Evolutionary conservation across 352 stramenopile genomes (phyloP).

Genomic region (Plasmopara halstedii): DNA sequence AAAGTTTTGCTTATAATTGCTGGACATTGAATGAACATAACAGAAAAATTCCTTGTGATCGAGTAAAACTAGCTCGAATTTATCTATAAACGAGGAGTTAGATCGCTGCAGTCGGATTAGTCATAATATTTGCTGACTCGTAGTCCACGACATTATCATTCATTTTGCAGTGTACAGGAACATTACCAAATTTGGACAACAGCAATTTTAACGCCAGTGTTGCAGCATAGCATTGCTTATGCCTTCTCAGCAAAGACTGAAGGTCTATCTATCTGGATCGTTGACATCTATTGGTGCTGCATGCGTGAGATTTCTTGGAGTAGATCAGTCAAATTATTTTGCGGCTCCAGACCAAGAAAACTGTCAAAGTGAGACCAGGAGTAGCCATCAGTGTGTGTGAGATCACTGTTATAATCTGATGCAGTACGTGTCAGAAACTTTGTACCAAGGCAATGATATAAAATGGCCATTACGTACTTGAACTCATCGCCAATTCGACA

Average conservation of each 20-base stretch:
- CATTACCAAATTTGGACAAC: too few relatives aligned
- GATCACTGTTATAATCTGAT: conserved; percentile 27
- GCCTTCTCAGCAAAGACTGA: neutral
- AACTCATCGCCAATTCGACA: conserved; percentile 44
- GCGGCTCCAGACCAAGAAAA: conserved; percentile 38
- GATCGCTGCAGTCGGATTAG: too few relatives aligned
- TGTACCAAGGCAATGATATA: neutral
- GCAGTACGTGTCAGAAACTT: conserved; percentile 5
- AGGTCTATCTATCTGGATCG: neutral
- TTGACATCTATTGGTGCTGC: conserved; percentile 29
- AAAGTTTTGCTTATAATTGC: too few relatives aligned
- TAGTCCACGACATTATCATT: too few relatives aligned
- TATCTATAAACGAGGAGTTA: too few relatives aligned
- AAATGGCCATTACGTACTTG: conserved; percentile 19
- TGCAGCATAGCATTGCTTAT: neutral
- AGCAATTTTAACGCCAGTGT: conserved; percentile 8
- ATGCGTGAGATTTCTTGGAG: conserved; percentile 63
- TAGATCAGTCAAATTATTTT: conserved; percentile 39
- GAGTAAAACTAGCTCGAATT: too few relatives aligned
- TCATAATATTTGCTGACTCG: too few relatives aligned
- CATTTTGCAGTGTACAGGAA: too few relatives aligned
- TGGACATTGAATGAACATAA: too few relatives aligned
- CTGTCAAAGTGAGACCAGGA: conserved; percentile 79
- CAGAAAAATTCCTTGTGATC: too few relatives aligned
- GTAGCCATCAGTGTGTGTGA: conserved; percentile 57